These are phyloP conservation scores for Leccinum fallax DNA, from an alignment of 1,284 basidiomycete genomes.

Conservation along the genomic window DNA sequence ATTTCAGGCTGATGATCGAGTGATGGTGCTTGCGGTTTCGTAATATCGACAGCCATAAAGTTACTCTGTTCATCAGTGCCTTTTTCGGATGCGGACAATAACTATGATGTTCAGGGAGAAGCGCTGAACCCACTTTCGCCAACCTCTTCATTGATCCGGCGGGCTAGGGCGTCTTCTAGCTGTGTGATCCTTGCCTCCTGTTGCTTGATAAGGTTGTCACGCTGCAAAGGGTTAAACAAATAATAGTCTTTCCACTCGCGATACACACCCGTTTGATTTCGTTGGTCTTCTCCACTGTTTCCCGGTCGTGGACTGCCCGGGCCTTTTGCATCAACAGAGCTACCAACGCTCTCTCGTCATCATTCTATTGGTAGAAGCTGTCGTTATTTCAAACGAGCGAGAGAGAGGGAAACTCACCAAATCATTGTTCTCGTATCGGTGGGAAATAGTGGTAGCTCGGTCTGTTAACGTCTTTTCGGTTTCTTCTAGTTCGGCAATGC, in stretches of 20 bases:
- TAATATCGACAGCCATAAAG: slow-evolving; percentile 10
- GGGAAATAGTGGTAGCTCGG: slow-evolving; percentile 33
- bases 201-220: slow-evolving; percentile 46
- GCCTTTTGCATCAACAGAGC: slow-evolving; percentile 44
- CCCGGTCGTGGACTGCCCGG: slow-evolving; percentile 48
- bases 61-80: slow-evolving; percentile 17
- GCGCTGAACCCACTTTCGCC: slow-evolving; percentile 13
- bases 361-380: slow-evolving; percentile 38
- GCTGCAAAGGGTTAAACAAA: slow-evolving; percentile 34
- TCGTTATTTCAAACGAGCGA: slow-evolving; percentile 10
- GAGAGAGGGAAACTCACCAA: slow-evolving; percentile 39
- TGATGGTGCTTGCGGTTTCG: slow-evolving; percentile 13
- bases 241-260: slow-evolving; percentile 1
- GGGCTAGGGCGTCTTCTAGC: slow-evolving; percentile 46
- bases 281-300: slow-evolving; percentile 51
- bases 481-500: slow-evolving; percentile 34
- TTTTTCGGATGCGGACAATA: slow-evolving; percentile 15
- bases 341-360: slow-evolving; percentile 50
- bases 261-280: slow-evolving; percentile 50
- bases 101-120: slow-evolving; percentile 20
- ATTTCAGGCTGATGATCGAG: slow-evolving; percentile 20
- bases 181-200: slow-evolving; percentile 40
- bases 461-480: slow-evolving; percentile 29
- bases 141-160: slow-evolving; percentile 43
- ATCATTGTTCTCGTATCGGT: slow-evolving; percentile 42